Conservation (phyloP, 179 eudicot species). For the Sideroxylon spinosum region DNA sequence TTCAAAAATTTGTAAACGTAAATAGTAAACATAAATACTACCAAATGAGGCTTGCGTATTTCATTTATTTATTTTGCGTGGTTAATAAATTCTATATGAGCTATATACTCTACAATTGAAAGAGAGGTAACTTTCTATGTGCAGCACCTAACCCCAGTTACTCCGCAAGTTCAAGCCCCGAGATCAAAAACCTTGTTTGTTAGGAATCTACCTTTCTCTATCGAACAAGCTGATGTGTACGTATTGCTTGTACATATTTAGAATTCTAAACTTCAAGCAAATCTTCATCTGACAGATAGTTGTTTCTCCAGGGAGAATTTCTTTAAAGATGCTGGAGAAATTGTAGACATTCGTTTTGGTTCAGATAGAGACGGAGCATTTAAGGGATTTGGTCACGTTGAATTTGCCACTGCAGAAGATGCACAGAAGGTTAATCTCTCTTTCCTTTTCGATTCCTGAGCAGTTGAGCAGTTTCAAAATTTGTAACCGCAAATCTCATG, state of each 20-base stretch:
- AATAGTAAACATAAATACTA: too few relatives aligned
- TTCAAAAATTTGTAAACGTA: too few relatives aligned
- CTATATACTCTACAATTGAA: background rate
- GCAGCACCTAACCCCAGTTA: conserved; percentile 69
- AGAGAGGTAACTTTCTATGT: background rate
- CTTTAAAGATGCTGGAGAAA: conserved; percentile 60
- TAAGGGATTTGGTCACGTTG: conserved; percentile 87
- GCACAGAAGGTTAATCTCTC: conserved; percentile 57
- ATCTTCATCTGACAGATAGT: background rate
- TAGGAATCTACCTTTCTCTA: conserved; percentile 57
- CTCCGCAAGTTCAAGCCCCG: conserved; percentile 39
- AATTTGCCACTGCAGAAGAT: conserved; percentile 65
- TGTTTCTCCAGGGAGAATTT: conserved; percentile 49
- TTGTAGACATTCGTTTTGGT: conserved; percentile 66
- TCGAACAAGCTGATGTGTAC: conserved; percentile 60
- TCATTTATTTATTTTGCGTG: background rate
- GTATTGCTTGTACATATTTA: conserved; percentile 20
- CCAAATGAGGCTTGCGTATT: too few relatives aligned
- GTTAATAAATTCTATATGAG: background rate
- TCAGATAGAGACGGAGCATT: conserved; percentile 43
- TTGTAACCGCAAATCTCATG: background rate
- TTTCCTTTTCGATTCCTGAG: background rate
- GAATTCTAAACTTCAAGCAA: background rate
- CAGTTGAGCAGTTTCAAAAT: background rate
- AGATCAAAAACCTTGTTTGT: conserved; percentile 66